phyloP scores from a whole-genome alignment of 371 early-diverging fungal species.

The Mortierella polycephala region DNA sequence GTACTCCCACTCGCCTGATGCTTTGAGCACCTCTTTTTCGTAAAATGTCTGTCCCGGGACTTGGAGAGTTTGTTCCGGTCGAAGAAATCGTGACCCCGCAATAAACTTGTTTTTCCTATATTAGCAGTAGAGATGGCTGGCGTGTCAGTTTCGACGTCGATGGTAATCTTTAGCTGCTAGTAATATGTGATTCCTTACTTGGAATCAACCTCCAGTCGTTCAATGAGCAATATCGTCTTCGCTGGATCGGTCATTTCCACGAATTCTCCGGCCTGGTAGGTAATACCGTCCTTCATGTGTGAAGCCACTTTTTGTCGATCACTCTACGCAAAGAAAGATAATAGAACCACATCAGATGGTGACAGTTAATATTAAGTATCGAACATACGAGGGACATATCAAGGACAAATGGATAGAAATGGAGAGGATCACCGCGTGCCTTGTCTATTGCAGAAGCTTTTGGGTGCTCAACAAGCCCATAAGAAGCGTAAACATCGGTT shows the following conservation, averaged over 20 bases:
- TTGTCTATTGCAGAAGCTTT: slow-evolving; percentile 28
- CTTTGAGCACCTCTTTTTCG: slow-evolving; percentile 61
- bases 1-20: slow-evolving; percentile 54
- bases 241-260: slow-evolving; percentile 48
- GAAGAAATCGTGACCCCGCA: slow-evolving; percentile 62
- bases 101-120: slow-evolving; percentile 53
- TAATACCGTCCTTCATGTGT: slow-evolving; percentile 48
- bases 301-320: slow-evolving; percentile 55
- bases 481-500: slow-evolving; percentile 51
- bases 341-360: neutral
- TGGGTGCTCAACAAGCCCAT: slow-evolving; percentile 56
- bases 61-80: slow-evolving; percentile 61
- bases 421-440: slow-evolving; percentile 6
- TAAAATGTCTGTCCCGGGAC: slow-evolving; percentile 59
- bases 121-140: too few relatives aligned
- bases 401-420: neutral
- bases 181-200: slow-evolving; percentile 19
- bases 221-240: slow-evolving; percentile 56
- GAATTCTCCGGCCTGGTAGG: slow-evolving; percentile 58
- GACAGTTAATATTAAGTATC: too few relatives aligned
- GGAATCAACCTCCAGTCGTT: slow-evolving; percentile 52
- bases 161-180: too few relatives aligned
- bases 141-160: too few relatives aligned
- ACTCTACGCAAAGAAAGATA: slow-evolving; percentile 12
- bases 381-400: neutral